phyloP scores from a whole-genome alignment of 495 filamentous ascomycete species.

The Rostrohypoxylon terebratum region DNA sequence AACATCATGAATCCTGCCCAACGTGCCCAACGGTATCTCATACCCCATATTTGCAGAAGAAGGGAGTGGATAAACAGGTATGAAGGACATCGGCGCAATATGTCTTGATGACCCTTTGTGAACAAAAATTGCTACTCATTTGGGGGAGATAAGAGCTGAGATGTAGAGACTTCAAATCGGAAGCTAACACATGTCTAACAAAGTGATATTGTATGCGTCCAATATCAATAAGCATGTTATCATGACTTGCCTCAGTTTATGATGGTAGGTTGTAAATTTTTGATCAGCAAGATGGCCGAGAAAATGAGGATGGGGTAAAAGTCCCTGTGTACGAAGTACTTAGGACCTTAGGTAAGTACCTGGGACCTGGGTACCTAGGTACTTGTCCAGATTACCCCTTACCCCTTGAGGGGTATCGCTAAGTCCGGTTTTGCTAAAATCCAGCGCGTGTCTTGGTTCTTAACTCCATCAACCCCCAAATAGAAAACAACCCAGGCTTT shows the following conservation, averaged over 20 bases:
- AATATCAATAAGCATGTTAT: neutral
- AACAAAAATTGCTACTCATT: neutral
- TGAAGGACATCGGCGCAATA: neutral
- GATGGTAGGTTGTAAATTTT: neutral
- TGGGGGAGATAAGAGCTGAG: neutral
- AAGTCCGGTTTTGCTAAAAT: neutral
- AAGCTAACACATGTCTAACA: neutral
- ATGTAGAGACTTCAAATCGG: neutral
- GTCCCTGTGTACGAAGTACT: too few species aligned
- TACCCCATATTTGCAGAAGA: neutral
- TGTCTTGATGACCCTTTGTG: neutral
- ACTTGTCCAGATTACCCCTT: neutral
- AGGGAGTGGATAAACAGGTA: neutral
- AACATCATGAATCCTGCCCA: neutral
- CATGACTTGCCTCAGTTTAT: neutral
- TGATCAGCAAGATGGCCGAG: neutral
- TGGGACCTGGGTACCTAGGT: too few species aligned
- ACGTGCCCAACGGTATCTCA: neutral
- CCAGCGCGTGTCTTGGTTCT: neutral
- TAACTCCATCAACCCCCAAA: conserved; percentile 1
- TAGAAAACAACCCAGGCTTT: neutral
- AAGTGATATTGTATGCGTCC: neutral
- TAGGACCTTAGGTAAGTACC: too few species aligned
- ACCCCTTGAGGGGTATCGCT: neutral
- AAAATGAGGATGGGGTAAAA: neutral